Base-by-base conservation (phyloP, 2,329 filamentous ascomycete species). In the Pseudogymnoascus sp. region DNA sequence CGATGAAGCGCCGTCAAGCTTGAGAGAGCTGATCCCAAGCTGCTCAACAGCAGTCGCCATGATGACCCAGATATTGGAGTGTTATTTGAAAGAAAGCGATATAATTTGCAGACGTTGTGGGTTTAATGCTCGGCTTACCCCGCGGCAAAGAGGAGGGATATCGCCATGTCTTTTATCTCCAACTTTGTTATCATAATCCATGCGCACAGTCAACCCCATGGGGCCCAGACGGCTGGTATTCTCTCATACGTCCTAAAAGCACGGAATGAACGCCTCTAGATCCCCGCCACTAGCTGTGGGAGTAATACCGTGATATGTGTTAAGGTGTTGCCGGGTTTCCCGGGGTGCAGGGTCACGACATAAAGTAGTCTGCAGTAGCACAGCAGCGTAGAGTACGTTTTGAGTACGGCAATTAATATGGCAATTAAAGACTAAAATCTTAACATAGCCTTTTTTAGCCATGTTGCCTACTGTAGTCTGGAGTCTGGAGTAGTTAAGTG, bases 1-100 rank as follows among this genome's bases (percentile, higher is more conserved):
- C 14, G 66, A 67, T 11, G 61, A 21, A 36, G 65, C n/a, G 25
- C 62, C 66, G 23, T 69, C 64, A 8, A 73, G 62, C 16, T 69
- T 67, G n/a, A 72, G 68, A 0, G 64, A 34, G 28, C 2, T 56
- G 10, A 56, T 56, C n/a, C 50, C 50, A 12, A 61, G 28, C 50
- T 63, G 62, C 53, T 63, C 16, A 44, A 44, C 50, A 16, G 53
- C 31, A 7, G 53, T 36, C 12, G 62, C 34, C 53, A 63, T 63
- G 21, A 44, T 61, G n/a, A 5, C 10, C 7, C 3, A 40, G 18
- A 42, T 63, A 38, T 4, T 16, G 14, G 12, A 63, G 53, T 21
- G 16, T 60, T 61, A 36, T 31, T 37, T 38, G 18, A 40, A 5
- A 60, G 34, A 6, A 16, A 25, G 14, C 14, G 18, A 16, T 37